Conservation (phyloP, 495 filamentous ascomycete species). For the Daldinia caldariorum region DNA sequence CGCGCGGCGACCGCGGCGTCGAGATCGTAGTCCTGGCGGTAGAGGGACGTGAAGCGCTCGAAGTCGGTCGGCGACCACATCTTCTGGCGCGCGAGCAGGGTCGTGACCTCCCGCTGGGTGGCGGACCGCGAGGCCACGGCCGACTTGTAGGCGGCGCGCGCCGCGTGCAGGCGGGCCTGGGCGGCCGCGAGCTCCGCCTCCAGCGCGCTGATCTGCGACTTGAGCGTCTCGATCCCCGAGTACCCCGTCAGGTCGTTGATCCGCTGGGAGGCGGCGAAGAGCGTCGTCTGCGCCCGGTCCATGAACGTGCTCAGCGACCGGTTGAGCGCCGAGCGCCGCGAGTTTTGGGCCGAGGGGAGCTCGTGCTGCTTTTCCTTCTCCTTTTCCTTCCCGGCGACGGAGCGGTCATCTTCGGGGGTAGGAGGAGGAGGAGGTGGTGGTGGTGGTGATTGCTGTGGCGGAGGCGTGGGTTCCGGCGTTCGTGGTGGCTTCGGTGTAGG, state of each 20-base stretch:
- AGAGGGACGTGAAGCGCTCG: constrained; percentile 92
- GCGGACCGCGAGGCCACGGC: constrained; percentile 81
- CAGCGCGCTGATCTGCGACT: constrained; percentile 74
- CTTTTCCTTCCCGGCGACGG: not conserved
- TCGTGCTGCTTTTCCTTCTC: constrained; percentile 39
- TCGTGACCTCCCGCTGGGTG: constrained; percentile 95
- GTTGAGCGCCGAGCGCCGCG: constrained; percentile 73
- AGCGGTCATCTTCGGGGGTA: not conserved
- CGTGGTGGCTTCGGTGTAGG: constrained; percentile 17
- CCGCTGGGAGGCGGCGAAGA: constrained; percentile 83
- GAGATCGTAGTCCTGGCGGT: constrained; percentile 90
- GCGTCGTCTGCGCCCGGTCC: constrained; percentile 86
- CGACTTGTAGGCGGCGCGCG: constrained; percentile 78
- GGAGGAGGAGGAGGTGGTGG: constrained; percentile 11
- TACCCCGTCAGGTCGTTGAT: constrained; percentile 96
- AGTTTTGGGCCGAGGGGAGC: constrained; percentile 82
- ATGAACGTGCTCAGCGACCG: constrained; percentile 80
- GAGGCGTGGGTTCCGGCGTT: not conserved
- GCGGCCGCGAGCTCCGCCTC: constrained; percentile 72
- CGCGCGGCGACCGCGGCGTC: constrained; percentile 86
- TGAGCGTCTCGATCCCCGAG: constrained; percentile 87
- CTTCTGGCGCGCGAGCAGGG: constrained; percentile 91
- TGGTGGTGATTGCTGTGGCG: not conserved
- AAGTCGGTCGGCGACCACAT: constrained; percentile 88
- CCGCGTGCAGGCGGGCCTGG: constrained; percentile 70